Percentiles rank a stretch among this genome's conserved stretches.
These are phyloP conservation scores for Polyrhizophydium stewartii DNA, from an alignment of 371 early-diverging fungal genomes.

Conservation along the genomic window DNA sequence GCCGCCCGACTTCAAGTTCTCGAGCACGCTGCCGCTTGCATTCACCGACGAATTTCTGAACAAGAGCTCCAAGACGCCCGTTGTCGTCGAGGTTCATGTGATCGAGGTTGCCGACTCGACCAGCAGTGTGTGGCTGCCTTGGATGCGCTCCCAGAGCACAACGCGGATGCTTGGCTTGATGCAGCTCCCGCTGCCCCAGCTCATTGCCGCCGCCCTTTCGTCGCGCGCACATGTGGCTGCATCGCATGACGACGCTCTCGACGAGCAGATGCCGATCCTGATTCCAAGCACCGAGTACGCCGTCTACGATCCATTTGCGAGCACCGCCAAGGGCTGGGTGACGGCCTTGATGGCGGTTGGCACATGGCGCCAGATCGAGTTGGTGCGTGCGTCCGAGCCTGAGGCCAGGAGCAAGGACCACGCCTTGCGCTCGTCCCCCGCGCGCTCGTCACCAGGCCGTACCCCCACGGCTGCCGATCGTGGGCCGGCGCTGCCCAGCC, in stretches of 20 bases:
- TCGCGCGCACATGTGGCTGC: background rate
- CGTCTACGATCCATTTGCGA: conserved; percentile 33
- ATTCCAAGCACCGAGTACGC: conserved; percentile 38
- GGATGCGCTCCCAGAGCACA: conserved; percentile 5
- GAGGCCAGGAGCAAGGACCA: background rate
- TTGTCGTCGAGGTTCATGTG: conserved; percentile 34
- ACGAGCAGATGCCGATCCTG: conserved; percentile 20
- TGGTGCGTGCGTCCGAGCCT: background rate
- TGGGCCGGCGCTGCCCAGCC: too few relatives aligned
- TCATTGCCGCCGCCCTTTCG: conserved; percentile 16
- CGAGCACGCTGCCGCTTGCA: conserved; percentile 29
- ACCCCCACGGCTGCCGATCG: too few relatives aligned
- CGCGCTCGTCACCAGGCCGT: too few relatives aligned
- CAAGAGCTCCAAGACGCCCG: conserved; percentile 10
- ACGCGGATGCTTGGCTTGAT: conserved; percentile 25
- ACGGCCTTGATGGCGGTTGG: conserved; percentile 26
- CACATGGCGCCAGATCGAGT: conserved; percentile 27
- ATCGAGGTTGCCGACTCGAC: conserved; percentile 6
- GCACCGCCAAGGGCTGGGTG: conserved; percentile 33
- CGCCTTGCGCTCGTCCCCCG: background rate
- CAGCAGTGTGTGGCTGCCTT: background rate
- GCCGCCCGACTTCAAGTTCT: conserved; percentile 25
- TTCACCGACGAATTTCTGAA: conserved; percentile 17
- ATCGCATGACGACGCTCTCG: background rate
- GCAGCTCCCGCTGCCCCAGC: conserved; percentile 22